Evolutionary conservation across 257 asterid species (phyloP), one percentile per base, ranked within the genome.

Genomic region (Nicotiana obtusifolia): DNA sequence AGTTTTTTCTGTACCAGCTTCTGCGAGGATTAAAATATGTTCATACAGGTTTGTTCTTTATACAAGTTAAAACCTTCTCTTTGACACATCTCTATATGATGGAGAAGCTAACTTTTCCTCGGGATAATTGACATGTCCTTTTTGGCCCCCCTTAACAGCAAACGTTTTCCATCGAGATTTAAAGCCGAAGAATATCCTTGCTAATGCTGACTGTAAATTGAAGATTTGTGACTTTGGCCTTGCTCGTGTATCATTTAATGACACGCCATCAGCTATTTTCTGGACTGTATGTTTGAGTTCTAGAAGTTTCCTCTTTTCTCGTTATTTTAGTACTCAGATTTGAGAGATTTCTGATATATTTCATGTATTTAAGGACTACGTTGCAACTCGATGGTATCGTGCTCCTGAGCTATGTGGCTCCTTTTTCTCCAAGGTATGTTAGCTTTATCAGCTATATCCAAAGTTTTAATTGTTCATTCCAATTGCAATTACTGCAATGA

Each of bases 401-500:
- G 99, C 99, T 86, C 99, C 99, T 59, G 99, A 95, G 89, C 87
- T 93, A 85, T 95, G 99, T 56, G 99, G 99, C 77, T 95, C 99
- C 66, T 95, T 95, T 87, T 95, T 95, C 89, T 93, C 99, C 14
- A 95, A 95, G 88, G 99, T 95, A 93, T 90, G 93, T 85, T 68
- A 47, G 62, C 81, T 62, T 57, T 81, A 10, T 26, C 62, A 57
- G 24, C 35, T 30, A 7, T 37, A 60, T 60, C 37, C 24, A 75
- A 33, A 75, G 16, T 78, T 61, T 44, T 35, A 35, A 22, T 22
- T 78, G 44, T 64, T 37, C 30, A 14, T 78, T 78, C 60, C 57
- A 61, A 14, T 22, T 33, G 60, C 60, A 47, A 73, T 73, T 47
- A 47, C 20, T 47, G 79, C 60, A 75, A 15, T 49, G 24, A 15